Base-by-base conservation (phyloP, 257 asterid species). In the Coffea eugenioides region DNA sequence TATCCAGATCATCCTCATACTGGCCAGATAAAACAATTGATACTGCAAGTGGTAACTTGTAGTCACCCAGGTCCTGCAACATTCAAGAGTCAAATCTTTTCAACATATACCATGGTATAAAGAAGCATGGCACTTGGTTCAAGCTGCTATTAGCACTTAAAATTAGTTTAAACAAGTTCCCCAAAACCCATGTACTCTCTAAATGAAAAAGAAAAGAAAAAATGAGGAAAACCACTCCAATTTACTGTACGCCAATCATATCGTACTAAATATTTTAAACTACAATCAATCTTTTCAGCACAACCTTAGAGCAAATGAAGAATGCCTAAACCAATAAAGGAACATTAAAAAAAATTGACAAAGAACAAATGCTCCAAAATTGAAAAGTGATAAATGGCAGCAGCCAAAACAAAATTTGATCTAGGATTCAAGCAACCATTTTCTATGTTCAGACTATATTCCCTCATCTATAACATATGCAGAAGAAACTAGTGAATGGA, bases 11-110 rank as follows among this genome's bases (percentile, higher is more conserved):
- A 48, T 95, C 99, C 83, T 95, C 99, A 69, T 95, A 95, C 77
- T 95, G 98, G 48, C 99, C 99, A 8, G 99, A 95, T 85, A 95
- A 45, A 16, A 95, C 94, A 59, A 95, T 93, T n/a, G 97, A 89
- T 73, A 81, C 59, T 1, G 98, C 85, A 69, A 93, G 73, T 69
- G 99, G 98, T 36, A 91, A 82, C 61, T 65, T 82, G 85, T 88
- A 82, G 61, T 73, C 82, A 23, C 65, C 70, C 69, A 79, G 82
- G 77, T 74, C 89, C 94, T 89, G 85, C 81, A 86, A 77, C 86
- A 82, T 54, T 69, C 72, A 56, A 34, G 78, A 56, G 65, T 25
- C 65, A 57, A 20, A 57, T 57, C 65, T 2, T 4, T 57, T 57
- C 6, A 20, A 20, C 6, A 57, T 57, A 18, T 25, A 70, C 20